A percentile compares a stretch with the other conserved stretches of the same genome.
Evolutionary conservation across 805 yeast genomes (phyloP).

Genomic region (Ogataea henricii): DNA sequence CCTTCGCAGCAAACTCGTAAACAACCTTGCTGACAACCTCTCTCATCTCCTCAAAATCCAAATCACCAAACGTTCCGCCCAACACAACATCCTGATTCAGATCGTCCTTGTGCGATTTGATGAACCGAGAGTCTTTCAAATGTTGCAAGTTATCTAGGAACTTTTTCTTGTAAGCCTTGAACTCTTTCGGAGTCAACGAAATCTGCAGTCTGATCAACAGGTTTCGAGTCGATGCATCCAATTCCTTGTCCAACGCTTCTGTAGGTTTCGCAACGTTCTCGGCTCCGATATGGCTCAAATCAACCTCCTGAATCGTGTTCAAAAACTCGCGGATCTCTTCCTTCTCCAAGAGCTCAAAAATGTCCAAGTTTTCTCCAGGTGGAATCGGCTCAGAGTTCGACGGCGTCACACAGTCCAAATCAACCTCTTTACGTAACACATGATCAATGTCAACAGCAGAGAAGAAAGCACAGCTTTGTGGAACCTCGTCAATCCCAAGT

Average conservation of each 20-base stretch:
- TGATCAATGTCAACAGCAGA: conserved; percentile 90
- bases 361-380: conserved; percentile 77
- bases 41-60: conserved; percentile 22
- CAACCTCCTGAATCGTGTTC: conserved; percentile 13
- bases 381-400: conserved; percentile 72
- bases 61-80: conserved; percentile 19
- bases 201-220: conserved; percentile 35
- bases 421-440: conserved; percentile 90
- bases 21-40: conserved; percentile 20
- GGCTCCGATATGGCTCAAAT: conserved; percentile 18
- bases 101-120: conserved; percentile 16
- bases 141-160: conserved; percentile 21
- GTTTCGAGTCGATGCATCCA: conserved; percentile 26
- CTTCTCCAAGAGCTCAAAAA: conserved; percentile 49
- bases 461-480: conserved; percentile 94
- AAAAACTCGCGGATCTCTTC: conserved; percentile 35
- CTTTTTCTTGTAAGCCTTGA: conserved; percentile 27
- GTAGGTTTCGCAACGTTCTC: conserved; percentile 23
- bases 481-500: conserved; percentile 83
- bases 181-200: conserved; percentile 29
- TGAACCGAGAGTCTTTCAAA: conserved; percentile 19
- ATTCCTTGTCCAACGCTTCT: conserved; percentile 30
- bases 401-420: conserved; percentile 87
- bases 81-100: conserved; percentile 21
- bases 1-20: conserved; percentile 8